Conservation (phyloP, 306 rosid genomes). For the Benincasa hispida region DNA sequence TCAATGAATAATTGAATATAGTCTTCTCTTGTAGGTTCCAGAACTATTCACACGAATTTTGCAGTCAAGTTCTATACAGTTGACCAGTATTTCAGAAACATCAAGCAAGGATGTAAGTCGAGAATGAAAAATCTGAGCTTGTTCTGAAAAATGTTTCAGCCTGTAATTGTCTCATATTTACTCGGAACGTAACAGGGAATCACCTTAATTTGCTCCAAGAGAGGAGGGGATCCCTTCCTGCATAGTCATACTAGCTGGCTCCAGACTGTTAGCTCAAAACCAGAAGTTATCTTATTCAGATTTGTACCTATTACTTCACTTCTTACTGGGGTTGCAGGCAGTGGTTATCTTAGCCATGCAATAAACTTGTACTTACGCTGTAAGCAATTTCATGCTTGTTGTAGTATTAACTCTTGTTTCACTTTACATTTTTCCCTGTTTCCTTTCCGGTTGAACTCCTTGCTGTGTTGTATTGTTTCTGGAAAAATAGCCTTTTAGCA, state of each 20-base stretch:
- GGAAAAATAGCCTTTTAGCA: not conserved
- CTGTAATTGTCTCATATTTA: not conserved
- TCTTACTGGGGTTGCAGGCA: conserved; percentile 87
- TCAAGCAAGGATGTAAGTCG: conserved; percentile 93
- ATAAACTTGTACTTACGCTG: conserved; percentile 92
- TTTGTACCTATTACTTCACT: conserved; percentile 87
- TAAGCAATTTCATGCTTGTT: conserved; percentile 23
- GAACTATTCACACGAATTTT: conserved; percentile 75
- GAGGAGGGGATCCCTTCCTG: conserved; percentile 77
- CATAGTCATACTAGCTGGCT: conserved; percentile 80
- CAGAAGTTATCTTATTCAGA: conserved; percentile 68
- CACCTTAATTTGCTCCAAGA: conserved; percentile 53
- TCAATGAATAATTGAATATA: not conserved
- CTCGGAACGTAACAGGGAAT: conserved; percentile 48
- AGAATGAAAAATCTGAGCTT: not conserved
- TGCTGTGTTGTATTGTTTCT: not conserved
- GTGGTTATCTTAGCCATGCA: conserved; percentile 97
- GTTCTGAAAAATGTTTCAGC: not conserved
- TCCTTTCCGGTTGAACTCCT: not conserved
- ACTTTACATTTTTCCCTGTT: not conserved
- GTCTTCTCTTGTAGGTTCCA: conserved; percentile 48
- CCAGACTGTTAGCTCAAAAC: conserved; percentile 68
- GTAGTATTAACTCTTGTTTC: not conserved
- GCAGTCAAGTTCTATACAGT: conserved; percentile 73
- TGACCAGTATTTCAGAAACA: conserved; percentile 69